Base-by-base conservation (phyloP, 2,329 filamentous ascomycete species). In the Aureobasidium sp. region DNA sequence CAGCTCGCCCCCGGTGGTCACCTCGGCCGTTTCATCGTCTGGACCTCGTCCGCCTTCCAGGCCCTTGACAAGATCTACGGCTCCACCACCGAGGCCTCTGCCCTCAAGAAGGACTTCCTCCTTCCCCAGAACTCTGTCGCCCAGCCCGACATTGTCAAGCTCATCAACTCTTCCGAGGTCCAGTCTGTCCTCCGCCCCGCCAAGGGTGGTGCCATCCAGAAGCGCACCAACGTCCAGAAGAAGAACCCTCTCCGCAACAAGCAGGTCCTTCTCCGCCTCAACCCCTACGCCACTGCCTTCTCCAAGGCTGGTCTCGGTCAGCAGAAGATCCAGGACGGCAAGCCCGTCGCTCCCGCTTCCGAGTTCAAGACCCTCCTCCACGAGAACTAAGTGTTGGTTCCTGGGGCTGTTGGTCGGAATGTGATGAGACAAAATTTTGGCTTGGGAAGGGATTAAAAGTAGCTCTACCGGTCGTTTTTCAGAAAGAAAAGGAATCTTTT, bases 171-270 rank as follows among this genome's bases (percentile, higher is more conserved):
- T 74, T 91, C 90, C 74, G 94, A 99, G 83, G 88, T 97, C 78
- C 94, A 99, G 87, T 89, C 87, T 78, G 93, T 96, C 63, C 86
- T 99, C 74, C 87, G 89, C 71, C 90, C 88, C 64, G 90, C 92
- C 78, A 94, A 92, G 84, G 94, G 94, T 71, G 85, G 88, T 70
- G 85, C 90, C 74, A 80, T 86, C 74, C 95, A 91, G 79, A 96
- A 96, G 86, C 90, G 94, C 75, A 80, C 83, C 69, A 80, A 84
- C 74, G 90, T 96, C 69, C 93, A 96, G 86, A 99, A 99, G 91
- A 97, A 97, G 92, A 99, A 99, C 86, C 94, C 94, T 74, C 91
- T 99, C 70, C 84, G 83, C 81, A 99, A 99, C 89, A 95, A 91
- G 86, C 94, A 97, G 85, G 88, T 99, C 69, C 85, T 96, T 79